These are phyloP conservation scores for Tuber magnatum DNA, from an alignment of 495 filamentous ascomycete genomes.

Conservation along the genomic window DNA sequence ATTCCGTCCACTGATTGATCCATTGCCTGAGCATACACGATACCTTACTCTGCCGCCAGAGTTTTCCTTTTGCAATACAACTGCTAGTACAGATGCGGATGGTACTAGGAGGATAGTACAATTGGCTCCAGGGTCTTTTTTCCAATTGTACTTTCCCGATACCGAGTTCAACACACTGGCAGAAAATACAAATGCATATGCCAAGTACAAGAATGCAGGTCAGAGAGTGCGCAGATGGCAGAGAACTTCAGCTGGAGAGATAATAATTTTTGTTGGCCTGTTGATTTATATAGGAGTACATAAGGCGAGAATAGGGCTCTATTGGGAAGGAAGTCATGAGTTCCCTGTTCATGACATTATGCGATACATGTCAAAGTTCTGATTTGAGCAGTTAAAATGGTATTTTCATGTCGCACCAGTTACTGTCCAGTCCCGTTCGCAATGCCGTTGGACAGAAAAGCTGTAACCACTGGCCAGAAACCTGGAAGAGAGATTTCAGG, in stretches of 20 bases:
- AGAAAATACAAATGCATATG: not conserved
- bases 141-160: not conserved
- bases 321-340: not conserved
- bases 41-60: not conserved
- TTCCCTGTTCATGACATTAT: too few relatives aligned
- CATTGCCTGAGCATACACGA: not conserved
- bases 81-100: not conserved
- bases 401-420: not conserved
- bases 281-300: not conserved
- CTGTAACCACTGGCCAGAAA: not conserved
- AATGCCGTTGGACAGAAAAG: not conserved
- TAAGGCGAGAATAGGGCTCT: not conserved
- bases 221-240: not conserved
- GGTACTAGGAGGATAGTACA: not conserved
- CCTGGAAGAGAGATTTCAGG: not conserved
- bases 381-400: not conserved
- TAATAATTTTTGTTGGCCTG: not conserved
- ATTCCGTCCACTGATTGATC: not conserved
- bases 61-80: not conserved
- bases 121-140: not conserved
- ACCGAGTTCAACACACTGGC: not conserved
- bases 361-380: not conserved
- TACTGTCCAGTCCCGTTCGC: not conserved
- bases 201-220: not conserved
- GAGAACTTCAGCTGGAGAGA: not conserved